Percentiles rank a stretch among this genome's conserved stretches.
Conservation (phyloP, 495 filamentous ascomycete species). For the Penicillium robsamsonii region DNA sequence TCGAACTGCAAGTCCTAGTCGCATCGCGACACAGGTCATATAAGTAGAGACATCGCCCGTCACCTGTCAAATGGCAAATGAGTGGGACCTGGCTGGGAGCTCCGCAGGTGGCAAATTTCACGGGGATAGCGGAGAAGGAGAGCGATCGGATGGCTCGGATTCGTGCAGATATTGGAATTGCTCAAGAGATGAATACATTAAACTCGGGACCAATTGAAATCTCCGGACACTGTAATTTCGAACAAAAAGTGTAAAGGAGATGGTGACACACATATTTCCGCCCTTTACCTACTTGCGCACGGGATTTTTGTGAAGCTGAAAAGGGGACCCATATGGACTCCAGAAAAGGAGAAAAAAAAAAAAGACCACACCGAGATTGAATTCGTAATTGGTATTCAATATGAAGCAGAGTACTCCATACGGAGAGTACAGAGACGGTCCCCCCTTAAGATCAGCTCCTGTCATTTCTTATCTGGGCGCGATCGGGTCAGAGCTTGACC, state of each 20-base stretch:
- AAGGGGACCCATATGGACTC: constrained; percentile 19
- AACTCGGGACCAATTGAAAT: background rate
- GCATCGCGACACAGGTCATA: constrained; percentile 4
- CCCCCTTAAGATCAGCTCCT: constrained; percentile 18
- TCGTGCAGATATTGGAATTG: background rate
- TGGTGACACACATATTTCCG: background rate
- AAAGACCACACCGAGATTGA: background rate
- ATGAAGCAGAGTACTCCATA: constrained; percentile 2
- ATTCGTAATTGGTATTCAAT: constrained; percentile 9
- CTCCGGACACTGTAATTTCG: background rate
- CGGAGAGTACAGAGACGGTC: background rate
- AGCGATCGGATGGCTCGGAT: background rate
- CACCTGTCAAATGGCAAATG: constrained; percentile 15
- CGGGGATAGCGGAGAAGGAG: constrained; percentile 4
- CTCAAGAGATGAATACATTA: background rate
- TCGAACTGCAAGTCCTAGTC: background rate
- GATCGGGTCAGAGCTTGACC: constrained; percentile 19
- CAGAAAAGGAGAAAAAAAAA: constrained; percentile 20
- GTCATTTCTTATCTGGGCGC: constrained; percentile 19
- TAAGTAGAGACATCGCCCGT: background rate
- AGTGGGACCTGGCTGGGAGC: background rate
- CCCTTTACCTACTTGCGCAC: background rate
- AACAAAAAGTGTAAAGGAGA: background rate
- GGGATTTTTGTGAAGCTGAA: constrained; percentile 21
- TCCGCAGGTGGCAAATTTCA: constrained; percentile 9